Percentiles rank a stretch among this genome's conserved stretches.
Conservation (phyloP, 768 basidiomycete genomes). For the Aureoboletus auriporus region DNA sequence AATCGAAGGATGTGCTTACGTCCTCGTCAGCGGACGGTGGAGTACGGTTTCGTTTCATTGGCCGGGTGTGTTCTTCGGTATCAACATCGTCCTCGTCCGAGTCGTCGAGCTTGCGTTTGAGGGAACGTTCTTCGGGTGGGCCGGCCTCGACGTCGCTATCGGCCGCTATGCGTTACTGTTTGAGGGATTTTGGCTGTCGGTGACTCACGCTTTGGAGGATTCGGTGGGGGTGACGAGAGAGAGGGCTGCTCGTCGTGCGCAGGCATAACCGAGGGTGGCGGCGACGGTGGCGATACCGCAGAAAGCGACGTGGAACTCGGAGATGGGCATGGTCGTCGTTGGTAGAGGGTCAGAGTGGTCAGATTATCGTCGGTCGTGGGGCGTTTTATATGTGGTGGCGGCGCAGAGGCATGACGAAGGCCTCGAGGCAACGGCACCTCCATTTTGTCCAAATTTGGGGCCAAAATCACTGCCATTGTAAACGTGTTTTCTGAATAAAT, state of each 20-base stretch:
- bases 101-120: conserved; percentile 30
- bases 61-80: conserved; percentile 26
- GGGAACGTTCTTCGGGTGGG: conserved; percentile 25
- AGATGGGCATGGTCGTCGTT: conserved; percentile 42
- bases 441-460: too few species aligned
- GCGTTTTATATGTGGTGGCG: conserved; percentile 28
- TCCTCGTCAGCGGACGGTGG: conserved; percentile 34
- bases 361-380: background rate
- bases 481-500: too few species aligned
- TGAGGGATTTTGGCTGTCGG: conserved; percentile 28
- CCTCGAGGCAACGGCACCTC: conserved; percentile 28
- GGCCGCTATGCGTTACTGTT: conserved; percentile 25
- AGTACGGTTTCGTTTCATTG: conserved; percentile 38
- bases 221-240: conserved; percentile 17
- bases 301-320: conserved; percentile 52
- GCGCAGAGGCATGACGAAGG: conserved; percentile 20
- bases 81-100: conserved; percentile 24
- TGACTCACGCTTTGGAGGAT: conserved; percentile 28
- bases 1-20: conserved; percentile 14
- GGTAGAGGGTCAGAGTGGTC: background rate
- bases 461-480: too few species aligned
- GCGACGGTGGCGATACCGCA: conserved; percentile 58
- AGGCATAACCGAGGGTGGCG: conserved; percentile 57
- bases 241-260: conserved; percentile 37
- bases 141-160: conserved; percentile 30